These are phyloP conservation scores for Debaryomycetaceae sp. DNA, from an alignment of 1,139 yeast genomes.

Conservation along the genomic window DNA sequence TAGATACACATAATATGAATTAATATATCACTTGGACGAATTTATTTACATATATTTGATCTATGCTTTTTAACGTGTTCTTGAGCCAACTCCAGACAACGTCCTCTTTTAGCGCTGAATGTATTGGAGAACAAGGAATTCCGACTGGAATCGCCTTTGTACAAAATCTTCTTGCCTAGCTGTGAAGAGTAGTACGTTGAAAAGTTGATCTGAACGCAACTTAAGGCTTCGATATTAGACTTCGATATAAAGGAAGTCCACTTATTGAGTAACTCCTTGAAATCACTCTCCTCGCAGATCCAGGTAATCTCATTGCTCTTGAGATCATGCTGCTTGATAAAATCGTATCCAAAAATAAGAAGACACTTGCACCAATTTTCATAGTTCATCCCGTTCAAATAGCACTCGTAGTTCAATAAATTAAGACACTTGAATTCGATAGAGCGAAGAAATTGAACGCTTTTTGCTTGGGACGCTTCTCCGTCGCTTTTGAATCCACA, in stretches of 20 bases:
- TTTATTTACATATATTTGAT: neutral
- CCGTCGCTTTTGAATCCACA: slow-evolving; percentile 49
- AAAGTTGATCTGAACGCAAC: slow-evolving; percentile 25
- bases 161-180: slow-evolving; percentile 31
- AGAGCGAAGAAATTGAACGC: slow-evolving; percentile 41
- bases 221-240: slow-evolving; percentile 17
- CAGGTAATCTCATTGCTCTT: slow-evolving; percentile 24
- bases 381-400: slow-evolving; percentile 47
- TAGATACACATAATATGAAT: slow-evolving; percentile 4
- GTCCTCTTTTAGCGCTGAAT: neutral
- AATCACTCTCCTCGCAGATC: slow-evolving; percentile 21
- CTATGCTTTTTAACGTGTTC: neutral
- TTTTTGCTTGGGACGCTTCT: slow-evolving; percentile 5
- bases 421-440: slow-evolving; percentile 56
- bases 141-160: neutral
- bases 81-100: neutral
- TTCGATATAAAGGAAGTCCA: slow-evolving; percentile 29
- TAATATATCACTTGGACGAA: neutral
- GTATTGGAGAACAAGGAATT: neutral
- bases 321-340: slow-evolving; percentile 28
- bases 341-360: slow-evolving; percentile 44
- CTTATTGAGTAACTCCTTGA: slow-evolving; percentile 23
- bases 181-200: slow-evolving; percentile 30
- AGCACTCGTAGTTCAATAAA: slow-evolving; percentile 54
- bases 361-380: slow-evolving; percentile 54